Percentiles rank a stretch among this genome's conserved stretches.
These are phyloP conservation scores for Penicillium sp. DNA, from an alignment of 2,329 filamentous ascomycete species.

Conservation along the genomic window DNA sequence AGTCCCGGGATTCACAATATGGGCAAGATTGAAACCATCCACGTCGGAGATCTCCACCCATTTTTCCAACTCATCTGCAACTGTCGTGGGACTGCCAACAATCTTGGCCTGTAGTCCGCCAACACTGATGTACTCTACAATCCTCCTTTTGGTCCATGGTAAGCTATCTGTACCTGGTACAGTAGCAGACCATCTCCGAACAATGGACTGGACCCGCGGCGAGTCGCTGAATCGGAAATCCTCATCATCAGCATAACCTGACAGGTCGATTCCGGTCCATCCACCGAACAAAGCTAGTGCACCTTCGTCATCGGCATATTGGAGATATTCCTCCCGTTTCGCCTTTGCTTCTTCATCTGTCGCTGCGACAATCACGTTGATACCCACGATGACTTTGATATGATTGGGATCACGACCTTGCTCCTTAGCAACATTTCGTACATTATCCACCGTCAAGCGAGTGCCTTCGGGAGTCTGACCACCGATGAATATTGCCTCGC, in stretches of 20 bases:
- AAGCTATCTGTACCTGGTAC: conserved; percentile 34
- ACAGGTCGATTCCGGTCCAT: conserved; percentile 39
- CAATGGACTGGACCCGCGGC: conserved; percentile 30
- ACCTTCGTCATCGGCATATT: conserved; percentile 44
- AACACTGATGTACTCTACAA: conserved; percentile 27
- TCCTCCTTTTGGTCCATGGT: conserved; percentile 32
- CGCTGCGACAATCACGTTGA: conserved; percentile 43
- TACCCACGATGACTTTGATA: conserved; percentile 29
- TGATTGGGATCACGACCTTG: conserved; percentile 35
- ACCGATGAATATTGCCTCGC: conserved; percentile 45
- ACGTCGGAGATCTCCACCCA: conserved; percentile 24
- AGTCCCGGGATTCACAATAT: conserved; percentile 21
- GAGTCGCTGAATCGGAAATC: conserved; percentile 40
- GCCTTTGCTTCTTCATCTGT: conserved; percentile 43
- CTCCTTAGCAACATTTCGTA: conserved; percentile 35
- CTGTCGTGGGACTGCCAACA: conserved; percentile 3
- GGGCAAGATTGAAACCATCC: conserved; percentile 26
- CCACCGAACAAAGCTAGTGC: conserved; percentile 44
- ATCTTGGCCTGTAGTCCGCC: conserved; percentile 10
- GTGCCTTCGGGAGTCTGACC: conserved; percentile 41
- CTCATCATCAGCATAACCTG: conserved; percentile 36
- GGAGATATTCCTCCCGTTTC: conserved; percentile 41
- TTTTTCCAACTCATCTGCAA: conserved; percentile 9
- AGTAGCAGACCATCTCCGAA: conserved; percentile 38
- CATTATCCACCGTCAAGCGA: conserved; percentile 37